phyloP scores from a whole-genome alignment of 352 stramenopile species.

The Globisporangium acanthophoron region DNA sequence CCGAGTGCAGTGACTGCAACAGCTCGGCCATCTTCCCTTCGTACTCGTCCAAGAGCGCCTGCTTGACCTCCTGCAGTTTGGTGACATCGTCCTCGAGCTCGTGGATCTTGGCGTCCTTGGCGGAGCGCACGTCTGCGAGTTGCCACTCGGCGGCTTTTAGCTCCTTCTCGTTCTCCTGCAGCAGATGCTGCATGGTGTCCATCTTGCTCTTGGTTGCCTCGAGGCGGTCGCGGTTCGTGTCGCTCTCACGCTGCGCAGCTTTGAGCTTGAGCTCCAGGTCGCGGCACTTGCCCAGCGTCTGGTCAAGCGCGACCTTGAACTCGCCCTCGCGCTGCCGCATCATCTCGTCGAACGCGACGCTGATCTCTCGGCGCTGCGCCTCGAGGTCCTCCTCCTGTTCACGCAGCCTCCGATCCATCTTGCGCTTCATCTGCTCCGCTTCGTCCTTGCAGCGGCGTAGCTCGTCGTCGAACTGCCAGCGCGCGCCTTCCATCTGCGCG shows the following conservation, averaged over 20 bases:
- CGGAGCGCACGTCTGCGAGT: constrained; percentile 43
- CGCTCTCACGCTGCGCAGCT: constrained; percentile 28
- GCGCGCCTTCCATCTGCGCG: constrained; percentile 60
- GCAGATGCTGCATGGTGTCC: constrained; percentile 54
- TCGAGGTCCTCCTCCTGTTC: constrained; percentile 82
- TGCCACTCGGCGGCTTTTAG: constrained; percentile 67
- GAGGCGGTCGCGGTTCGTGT: constrained; percentile 31
- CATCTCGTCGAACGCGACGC: constrained; percentile 72
- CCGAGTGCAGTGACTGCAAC: constrained; percentile 68
- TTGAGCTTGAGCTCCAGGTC: constrained; percentile 70
- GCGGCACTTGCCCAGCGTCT: constrained; percentile 31
- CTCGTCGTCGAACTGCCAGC: constrained; percentile 77
- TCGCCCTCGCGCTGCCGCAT: constrained; percentile 60
- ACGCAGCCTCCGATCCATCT: constrained; percentile 43
- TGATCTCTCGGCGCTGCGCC: constrained; percentile 63
- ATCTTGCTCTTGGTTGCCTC: constrained; percentile 62
- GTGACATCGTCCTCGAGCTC: constrained; percentile 57
- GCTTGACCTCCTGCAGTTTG: constrained; percentile 65
- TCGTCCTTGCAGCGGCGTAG: constrained; percentile 57
- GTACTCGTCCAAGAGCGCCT: constrained; percentile 78
- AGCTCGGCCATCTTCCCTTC: constrained; percentile 83
- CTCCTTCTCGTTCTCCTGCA: constrained; percentile 63
- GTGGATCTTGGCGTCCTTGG: constrained; percentile 54
- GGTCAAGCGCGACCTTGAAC: constrained; percentile 42
- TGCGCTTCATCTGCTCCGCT: constrained; percentile 44